Evolutionary conservation across 139 green algal genomes (phyloP), one percentile per base, ranked within the genome.

Genomic region (Yamagishiella unicocca): DNA sequence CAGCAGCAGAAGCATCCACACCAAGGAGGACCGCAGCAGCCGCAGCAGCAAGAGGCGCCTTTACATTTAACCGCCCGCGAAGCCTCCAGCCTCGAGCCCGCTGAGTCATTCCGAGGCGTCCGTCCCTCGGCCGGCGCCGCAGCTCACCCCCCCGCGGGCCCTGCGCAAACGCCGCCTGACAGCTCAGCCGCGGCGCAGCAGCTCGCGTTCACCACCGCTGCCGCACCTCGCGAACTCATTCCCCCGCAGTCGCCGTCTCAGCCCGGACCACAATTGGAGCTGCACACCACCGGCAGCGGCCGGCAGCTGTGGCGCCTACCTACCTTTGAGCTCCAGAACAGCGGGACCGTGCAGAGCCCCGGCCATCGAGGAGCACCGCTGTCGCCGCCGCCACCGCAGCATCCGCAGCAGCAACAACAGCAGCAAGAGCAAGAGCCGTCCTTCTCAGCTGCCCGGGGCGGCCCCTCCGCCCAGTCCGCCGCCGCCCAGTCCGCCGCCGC

Each of bases 231-330:
- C 50, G 14, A 58, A 58, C 50, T 58, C 50, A 58, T 58, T 17
- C 50, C 50, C 50, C 50, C 50, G 14, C 50, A 58, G 50, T 17
- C 50, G 12, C 50, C 14, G 50, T 17, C 50, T 58, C 50, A 58
- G 50, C 50, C 50, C 50, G 50, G 17, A 58, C 50, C 50, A 12
- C 50, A 58, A 17, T 19, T 37, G 17, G 14, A 64, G 42, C 79
- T 85, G 0, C 24, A 58, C 19, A 85, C 79, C 5, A 76, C 42
- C 5, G n/a, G n/a, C 27, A 85, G 79, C 58, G 58, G 58, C 29
- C 79, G 79, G 2, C 79, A 85, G n/a, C 79, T 85, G 2, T 85
- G 79, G 79, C 74, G 74, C 21, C 17, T 55, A 22, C 74, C 74
- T 31, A 68, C 46, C 31, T 21, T 25, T n/a, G 74, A 72, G 14